These are phyloP conservation scores for Echium plantagineum DNA, from an alignment of 257 asterid genomes.

Conservation along the genomic window DNA sequence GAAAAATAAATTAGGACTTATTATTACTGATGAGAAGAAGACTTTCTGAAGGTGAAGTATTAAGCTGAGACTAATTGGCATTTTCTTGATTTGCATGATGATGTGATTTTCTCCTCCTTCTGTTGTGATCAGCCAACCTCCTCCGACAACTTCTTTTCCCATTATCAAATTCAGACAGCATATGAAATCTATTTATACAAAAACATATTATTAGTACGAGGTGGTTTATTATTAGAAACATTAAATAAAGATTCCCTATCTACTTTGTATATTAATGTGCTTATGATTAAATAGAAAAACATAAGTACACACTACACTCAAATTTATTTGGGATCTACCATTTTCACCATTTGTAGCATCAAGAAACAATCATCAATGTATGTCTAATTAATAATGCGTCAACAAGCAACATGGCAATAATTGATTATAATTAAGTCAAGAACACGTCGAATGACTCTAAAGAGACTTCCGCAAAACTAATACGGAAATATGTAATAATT, in stretches of 20 bases:
- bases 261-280: slow-evolving; percentile 5
- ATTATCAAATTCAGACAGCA: slow-evolving; percentile 77
- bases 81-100: slow-evolving; percentile 47
- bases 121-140: slow-evolving; percentile 91
- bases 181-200: slow-evolving; percentile 51
- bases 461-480: too few relatives aligned
- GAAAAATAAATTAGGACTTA: slow-evolving; percentile 30
- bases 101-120: slow-evolving; percentile 56
- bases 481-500: too few relatives aligned
- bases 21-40: slow-evolving; percentile 50
- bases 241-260: slow-evolving; percentile 4
- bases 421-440: too few relatives aligned
- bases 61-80: slow-evolving; percentile 28
- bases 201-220: background rate
- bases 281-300: slow-evolving; percentile 12
- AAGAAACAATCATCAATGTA: slow-evolving; percentile 27
- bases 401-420: background rate
- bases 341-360: slow-evolving; percentile 17
- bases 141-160: slow-evolving; percentile 97
- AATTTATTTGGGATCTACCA: slow-evolving; percentile 77
- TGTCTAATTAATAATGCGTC: slow-evolving; percentile 2
- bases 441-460: too few relatives aligned
- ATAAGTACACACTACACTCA: too few relatives aligned
- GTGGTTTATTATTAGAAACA: background rate
- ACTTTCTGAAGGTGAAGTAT: slow-evolving; percentile 45